phyloP scores from a whole-genome alignment of 1,139 yeast genomes.

The Suzukiozyma palmioleophila region DNA sequence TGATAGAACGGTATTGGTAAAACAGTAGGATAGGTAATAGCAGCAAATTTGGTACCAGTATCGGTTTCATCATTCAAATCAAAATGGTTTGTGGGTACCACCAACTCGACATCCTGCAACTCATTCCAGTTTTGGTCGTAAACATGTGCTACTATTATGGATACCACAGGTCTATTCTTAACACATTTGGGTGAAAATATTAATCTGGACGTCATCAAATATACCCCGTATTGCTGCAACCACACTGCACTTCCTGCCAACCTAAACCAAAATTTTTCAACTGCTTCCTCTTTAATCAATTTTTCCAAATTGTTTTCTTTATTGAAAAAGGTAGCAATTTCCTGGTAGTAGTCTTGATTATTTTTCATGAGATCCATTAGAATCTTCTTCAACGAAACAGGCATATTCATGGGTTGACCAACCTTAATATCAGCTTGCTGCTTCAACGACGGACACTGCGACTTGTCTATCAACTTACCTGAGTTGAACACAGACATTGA shows the following conservation, averaged over 20 bases:
- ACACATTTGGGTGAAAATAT: conserved; percentile 19
- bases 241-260: conserved; percentile 32
- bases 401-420: conserved; percentile 8
- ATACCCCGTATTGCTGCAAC: conserved; percentile 30
- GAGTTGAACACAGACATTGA: conserved; percentile 8
- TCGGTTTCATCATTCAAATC: conserved; percentile 11
- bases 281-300: conserved; percentile 15
- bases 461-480: not conserved
- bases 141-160: conserved; percentile 23
- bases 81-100: conserved; percentile 20
- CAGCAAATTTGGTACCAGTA: conserved; percentile 1
- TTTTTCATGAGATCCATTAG: not conserved
- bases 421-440: conserved; percentile 10
- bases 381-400: not conserved
- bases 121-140: conserved; percentile 27
- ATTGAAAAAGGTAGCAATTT: conserved; percentile 16
- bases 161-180: conserved; percentile 20
- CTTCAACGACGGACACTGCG: conserved; percentile 8
- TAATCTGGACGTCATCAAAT: conserved; percentile 27
- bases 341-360: conserved; percentile 12
- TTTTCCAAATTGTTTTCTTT: conserved; percentile 11
- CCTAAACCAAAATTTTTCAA: conserved; percentile 24
- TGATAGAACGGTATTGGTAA: conserved; percentile 32
- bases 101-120: conserved; percentile 16
- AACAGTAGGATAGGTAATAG: conserved; percentile 26